These are phyloP conservation scores for Blastomyces silverae DNA, from an alignment of 2,329 filamentous ascomycete species.

Conservation along the genomic window DNA sequence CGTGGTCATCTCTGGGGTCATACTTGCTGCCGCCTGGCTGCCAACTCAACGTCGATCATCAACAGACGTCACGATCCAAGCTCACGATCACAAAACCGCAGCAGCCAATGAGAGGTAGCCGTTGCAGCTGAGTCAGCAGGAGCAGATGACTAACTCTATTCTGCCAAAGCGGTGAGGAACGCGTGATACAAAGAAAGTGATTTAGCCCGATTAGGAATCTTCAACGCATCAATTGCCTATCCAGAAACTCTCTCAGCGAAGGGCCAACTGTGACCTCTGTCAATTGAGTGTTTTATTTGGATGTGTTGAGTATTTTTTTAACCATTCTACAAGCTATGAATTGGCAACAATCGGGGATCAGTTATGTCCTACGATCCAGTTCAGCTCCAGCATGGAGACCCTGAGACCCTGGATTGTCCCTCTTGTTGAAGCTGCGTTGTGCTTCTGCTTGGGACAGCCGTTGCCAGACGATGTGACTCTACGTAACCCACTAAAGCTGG, in stretches of 20 bases:
- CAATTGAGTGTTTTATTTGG: not conserved
- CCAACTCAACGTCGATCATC: conserved; percentile 6
- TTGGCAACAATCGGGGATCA: not conserved
- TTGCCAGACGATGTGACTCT: not conserved
- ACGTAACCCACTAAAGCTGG: conserved; percentile 18
- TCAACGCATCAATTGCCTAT: not conserved
- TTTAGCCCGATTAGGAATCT: conserved; percentile 6
- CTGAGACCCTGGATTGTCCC: conserved; percentile 22
- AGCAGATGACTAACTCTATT: conserved; percentile 6
- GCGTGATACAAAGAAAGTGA: not conserved
- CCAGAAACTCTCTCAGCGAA: not conserved
- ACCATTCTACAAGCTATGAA: not conserved
- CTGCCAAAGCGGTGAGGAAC: conserved; percentile 16
- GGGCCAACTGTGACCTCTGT: not conserved
- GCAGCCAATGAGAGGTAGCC: conserved; percentile 14
- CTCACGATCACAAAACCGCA: not conserved
- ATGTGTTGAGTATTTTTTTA: not conserved
- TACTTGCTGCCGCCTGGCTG: conserved; percentile 1
- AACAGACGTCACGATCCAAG: conserved; percentile 16
- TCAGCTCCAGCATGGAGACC: conserved; percentile 21
- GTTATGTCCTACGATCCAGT: conserved; percentile 3
- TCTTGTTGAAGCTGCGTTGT: conserved; percentile 20
- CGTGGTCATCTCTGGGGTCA: not conserved
- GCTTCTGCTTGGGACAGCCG: conserved; percentile 9
- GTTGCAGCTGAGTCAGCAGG: not conserved